Evolutionary conservation across 2,329 filamentous ascomycete species (phyloP).

Genomic region (Botrytis medusae): DNA sequence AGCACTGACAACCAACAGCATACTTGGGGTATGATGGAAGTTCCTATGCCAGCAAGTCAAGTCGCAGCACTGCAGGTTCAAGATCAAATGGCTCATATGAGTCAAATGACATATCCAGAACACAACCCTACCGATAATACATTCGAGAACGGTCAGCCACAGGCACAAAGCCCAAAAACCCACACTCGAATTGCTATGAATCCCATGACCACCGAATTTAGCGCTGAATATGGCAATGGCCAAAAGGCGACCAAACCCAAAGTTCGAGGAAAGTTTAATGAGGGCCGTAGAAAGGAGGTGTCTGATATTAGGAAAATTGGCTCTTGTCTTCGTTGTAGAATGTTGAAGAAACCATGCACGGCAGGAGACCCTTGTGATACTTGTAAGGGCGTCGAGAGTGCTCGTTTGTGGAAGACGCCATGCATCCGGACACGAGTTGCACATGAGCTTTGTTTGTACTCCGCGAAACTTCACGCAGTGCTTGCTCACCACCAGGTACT

Average conservation of each 20-base stretch:
- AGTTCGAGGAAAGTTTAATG: slow-evolving; percentile 57
- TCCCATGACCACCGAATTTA: slow-evolving; percentile 38
- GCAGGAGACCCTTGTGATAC: slow-evolving; percentile 62
- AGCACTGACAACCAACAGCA: slow-evolving; percentile 27
- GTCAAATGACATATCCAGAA: slow-evolving; percentile 30
- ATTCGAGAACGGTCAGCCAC: slow-evolving; percentile 8
- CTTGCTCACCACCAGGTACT: slow-evolving; percentile 61
- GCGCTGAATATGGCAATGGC: slow-evolving; percentile 39
- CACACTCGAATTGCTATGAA: slow-evolving; percentile 34
- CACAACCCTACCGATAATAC: slow-evolving; percentile 25
- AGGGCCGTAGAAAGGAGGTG: slow-evolving; percentile 61
- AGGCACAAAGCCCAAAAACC: slow-evolving; percentile 19
- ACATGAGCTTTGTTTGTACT: slow-evolving; percentile 62
- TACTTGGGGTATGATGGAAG: slow-evolving; percentile 37
- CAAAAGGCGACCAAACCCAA: slow-evolving; percentile 42
- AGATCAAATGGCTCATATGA: slow-evolving; percentile 21
- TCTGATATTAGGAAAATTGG: slow-evolving; percentile 64
- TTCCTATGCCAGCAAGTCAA: slow-evolving; percentile 11
- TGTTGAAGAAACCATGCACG: slow-evolving; percentile 66
- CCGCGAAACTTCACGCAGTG: slow-evolving; percentile 62
- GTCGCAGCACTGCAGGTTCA: slow-evolving; percentile 7
- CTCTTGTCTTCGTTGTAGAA: slow-evolving; percentile 65
- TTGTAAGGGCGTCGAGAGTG: slow-evolving; percentile 61
- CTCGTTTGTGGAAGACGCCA: slow-evolving; percentile 63
- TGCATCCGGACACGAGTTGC: slow-evolving; percentile 63